Evolutionary conservation across 495 filamentous ascomycete species (phyloP).

Genomic region (Glarea lozoyensis): DNA sequence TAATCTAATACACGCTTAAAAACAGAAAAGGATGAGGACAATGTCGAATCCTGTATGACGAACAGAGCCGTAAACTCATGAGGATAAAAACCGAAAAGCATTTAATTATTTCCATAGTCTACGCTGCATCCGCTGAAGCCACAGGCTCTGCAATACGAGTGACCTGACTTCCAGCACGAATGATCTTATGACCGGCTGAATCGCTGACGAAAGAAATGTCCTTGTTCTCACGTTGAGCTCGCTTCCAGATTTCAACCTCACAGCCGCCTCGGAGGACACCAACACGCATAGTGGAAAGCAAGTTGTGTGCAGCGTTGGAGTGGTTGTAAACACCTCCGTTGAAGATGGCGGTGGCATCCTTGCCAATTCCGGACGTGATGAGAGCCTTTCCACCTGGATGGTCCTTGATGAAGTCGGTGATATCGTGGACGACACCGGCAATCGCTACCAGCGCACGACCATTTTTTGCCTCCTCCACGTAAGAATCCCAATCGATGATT

Average conservation of each 20-base stretch:
- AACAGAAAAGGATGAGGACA: constrained; percentile 3
- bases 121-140: constrained; percentile 67
- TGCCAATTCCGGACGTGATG: constrained; percentile 87
- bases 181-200: constrained; percentile 68
- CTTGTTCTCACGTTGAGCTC: constrained; percentile 82
- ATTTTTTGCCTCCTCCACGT: constrained; percentile 77
- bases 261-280: constrained; percentile 94
- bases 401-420: constrained; percentile 89
- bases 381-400: constrained; percentile 96
- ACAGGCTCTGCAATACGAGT: constrained; percentile 74
- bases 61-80: constrained; percentile 11
- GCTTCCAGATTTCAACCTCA: constrained; percentile 99
- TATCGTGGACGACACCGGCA: constrained; percentile 93
- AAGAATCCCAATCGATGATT: constrained; percentile 95
- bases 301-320: constrained; percentile 95
- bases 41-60: constrained; percentile 11
- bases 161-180: constrained; percentile 83
- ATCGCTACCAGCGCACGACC: constrained; percentile 82
- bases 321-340: constrained; percentile 98
- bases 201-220: constrained; percentile 74
- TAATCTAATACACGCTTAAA: constrained; percentile 16
- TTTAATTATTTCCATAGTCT: constrained; percentile 3
- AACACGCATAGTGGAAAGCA: constrained; percentile 91
- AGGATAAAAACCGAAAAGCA: constrained; percentile 4
- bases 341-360: constrained; percentile 98